Evolutionary conservation across 2,329 filamentous ascomycete genomes (phyloP), one percentile per base, ranked within the genome.

Genomic region (Ophiocordyceps camponoti-rufipedis): DNA sequence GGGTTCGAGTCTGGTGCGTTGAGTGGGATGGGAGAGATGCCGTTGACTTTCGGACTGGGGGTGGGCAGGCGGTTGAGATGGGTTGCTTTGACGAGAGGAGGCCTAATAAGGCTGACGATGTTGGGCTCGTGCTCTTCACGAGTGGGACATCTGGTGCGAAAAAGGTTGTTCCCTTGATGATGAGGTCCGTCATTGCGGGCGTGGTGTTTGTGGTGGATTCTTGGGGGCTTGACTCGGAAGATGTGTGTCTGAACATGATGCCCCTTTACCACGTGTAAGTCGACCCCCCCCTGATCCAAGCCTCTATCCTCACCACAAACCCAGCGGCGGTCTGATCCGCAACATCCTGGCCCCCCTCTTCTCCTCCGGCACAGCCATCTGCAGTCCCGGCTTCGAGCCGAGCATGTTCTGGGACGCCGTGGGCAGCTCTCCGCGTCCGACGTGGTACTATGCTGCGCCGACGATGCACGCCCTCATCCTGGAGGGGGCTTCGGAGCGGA

Each of bases 181-280:
- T 66, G 0, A 66, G 71, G 48, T 68, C 69, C 3, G 65, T 75
- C 44, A 56, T 75, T 9, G 59, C 63, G 8, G 71, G 72, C 2
- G 66, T 72, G 4, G 61, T 65, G 2, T 70, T 69, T 47, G 70
- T 74, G 5, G 67, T 73, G 28, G 65, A 71, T 16, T 73, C 70
- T 0, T 75, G 71, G 69, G 68, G 66, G 2, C 53, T 76, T 16
- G 63, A 56, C 1, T 52, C 60, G 2, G 53, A 56, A 1, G 72
- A 75, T 50, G 62, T 66, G 0, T 76, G 72, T 52, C 54, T 75
- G 23, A 75, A 76, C 52, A 74, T 75, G 68, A 76, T 76, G 72
- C 72, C 72, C 0, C 56, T 77, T 6, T 72, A 74, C 54, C 72
- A 75, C 55, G 61, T 73, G 66, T 70, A 61, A 60, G 68, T 62